phyloP scores from a whole-genome alignment of 352 stramenopile species.

The Phytophthora pseudosyringae region DNA sequence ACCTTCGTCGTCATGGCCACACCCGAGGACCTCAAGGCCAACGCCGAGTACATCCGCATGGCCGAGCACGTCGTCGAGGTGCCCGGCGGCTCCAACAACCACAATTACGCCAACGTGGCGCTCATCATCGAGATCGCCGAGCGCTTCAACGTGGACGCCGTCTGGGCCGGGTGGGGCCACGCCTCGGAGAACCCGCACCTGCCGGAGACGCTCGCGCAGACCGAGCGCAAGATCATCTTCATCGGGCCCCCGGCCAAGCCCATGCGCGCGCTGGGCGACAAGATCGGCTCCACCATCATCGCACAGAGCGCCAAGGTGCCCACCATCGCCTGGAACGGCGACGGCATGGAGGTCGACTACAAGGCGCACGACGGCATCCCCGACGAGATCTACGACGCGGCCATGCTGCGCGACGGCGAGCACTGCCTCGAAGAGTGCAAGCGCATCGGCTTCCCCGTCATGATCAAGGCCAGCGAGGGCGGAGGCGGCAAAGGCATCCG shows the following conservation, averaged over 20 bases:
- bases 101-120: conserved; percentile 99
- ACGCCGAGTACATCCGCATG: conserved; percentile 99
- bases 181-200: conserved; percentile 98
- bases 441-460: conserved; percentile 98
- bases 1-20: conserved; percentile 99
- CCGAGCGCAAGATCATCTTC: conserved; percentile 96
- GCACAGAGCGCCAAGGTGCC: conserved; percentile 98
- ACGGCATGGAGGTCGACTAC: conserved; percentile 95
- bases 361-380: conserved; percentile 88
- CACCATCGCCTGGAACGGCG: conserved; percentile 99
- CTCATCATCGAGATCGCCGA: conserved; percentile 99
- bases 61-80: conserved; percentile 99
- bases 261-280: conserved; percentile 99
- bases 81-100: conserved; percentile 99
- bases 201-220: conserved; percentile 94
- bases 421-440: conserved; percentile 94
- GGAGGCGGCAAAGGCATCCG: conserved; percentile 99
- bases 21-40: conserved; percentile 98
- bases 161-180: conserved; percentile 99
- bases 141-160: conserved; percentile 96
- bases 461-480: conserved; percentile 99
- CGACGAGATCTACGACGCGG: conserved; percentile 93
- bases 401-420: conserved; percentile 92
- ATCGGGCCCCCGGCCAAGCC: conserved; percentile 97
- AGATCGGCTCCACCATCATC: conserved; percentile 99